Percentiles rank a stretch among this genome's conserved stretches.
phyloP scores from a whole-genome alignment of 306 rosid genomes.

The Styphnolobium japonicum region DNA sequence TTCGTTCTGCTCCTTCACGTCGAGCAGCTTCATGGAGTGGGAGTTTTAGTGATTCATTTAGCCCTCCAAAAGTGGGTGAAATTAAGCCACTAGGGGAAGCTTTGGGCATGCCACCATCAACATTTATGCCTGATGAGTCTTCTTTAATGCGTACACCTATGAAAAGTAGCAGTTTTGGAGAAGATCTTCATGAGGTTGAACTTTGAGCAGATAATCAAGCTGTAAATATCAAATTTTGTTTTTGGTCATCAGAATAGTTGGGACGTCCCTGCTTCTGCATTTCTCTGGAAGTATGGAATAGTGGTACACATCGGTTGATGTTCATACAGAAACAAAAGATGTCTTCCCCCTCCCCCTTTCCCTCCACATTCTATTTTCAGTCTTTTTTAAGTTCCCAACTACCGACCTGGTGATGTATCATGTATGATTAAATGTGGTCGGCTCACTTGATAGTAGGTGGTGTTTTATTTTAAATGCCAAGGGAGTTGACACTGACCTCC shows the following conservation, averaged over 20 bases:
- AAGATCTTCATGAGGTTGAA: constrained; percentile 86
- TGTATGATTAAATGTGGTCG: constrained; percentile 33
- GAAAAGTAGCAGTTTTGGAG: constrained; percentile 57
- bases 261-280: constrained; percentile 48
- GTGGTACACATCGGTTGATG: constrained; percentile 38
- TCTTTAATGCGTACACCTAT: constrained; percentile 31
- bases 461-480: constrained; percentile 34
- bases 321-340: constrained; percentile 31
- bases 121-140: constrained; percentile 42
- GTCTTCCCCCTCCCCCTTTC: neutral
- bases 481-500: constrained; percentile 35
- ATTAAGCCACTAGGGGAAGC: constrained; percentile 48
- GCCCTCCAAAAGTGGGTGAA: constrained; percentile 42
- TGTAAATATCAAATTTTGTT: constrained; percentile 85
- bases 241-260: constrained; percentile 48
- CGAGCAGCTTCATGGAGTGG: constrained; percentile 87
- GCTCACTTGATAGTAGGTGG: constrained; percentile 31
- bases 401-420: constrained; percentile 15
- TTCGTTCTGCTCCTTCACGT: constrained; percentile 49
- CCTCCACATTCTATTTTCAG: constrained; percentile 16
- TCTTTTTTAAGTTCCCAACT: constrained; percentile 21
- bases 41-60: constrained; percentile 48
- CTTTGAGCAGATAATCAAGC: constrained; percentile 58
- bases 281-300: constrained; percentile 32
- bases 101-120: constrained; percentile 47